These are phyloP conservation scores for Saksenaea vasiformis DNA, from an alignment of 371 early-diverging fungal genomes.

Conservation along the genomic window DNA sequence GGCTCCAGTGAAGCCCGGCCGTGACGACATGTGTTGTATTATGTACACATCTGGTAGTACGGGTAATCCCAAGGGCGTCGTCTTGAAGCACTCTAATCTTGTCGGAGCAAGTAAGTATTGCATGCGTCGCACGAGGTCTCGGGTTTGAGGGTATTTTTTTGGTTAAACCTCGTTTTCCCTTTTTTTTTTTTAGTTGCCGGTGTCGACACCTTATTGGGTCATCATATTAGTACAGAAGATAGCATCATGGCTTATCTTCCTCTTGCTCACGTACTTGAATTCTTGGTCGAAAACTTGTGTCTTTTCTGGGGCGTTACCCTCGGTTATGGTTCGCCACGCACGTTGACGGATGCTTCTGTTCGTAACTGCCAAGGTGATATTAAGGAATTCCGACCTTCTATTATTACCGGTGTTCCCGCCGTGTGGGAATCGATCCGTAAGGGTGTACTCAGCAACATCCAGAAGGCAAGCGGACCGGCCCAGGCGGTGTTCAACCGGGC, in stretches of 20 bases:
- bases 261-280: conserved; percentile 79
- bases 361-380: conserved; percentile 77
- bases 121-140: not conserved
- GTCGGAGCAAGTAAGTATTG: conserved; percentile 51
- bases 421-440: conserved; percentile 81
- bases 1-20: conserved; percentile 51
- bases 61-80: conserved; percentile 68
- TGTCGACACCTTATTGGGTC: conserved; percentile 29
- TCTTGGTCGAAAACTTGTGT: conserved; percentile 57
- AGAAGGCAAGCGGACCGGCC: conserved; percentile 38
- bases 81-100: conserved; percentile 59
- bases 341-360: conserved; percentile 69
- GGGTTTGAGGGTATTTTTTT: not conserved
- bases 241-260: conserved; percentile 80
- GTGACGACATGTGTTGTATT: conserved; percentile 72
- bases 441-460: conserved; percentile 61
- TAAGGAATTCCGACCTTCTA: conserved; percentile 74
- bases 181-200: conserved; percentile 23
- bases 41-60: conserved; percentile 82
- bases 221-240: conserved; percentile 30
- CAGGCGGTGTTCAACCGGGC: conserved; percentile 63
- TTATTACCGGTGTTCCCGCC: conserved; percentile 80
- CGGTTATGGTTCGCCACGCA: conserved; percentile 74
- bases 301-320: conserved; percentile 63
- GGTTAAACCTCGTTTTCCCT: not conserved